Base-by-base conservation (phyloP, 495 filamentous ascomycete species). In the Penicillium alfredii region DNA sequence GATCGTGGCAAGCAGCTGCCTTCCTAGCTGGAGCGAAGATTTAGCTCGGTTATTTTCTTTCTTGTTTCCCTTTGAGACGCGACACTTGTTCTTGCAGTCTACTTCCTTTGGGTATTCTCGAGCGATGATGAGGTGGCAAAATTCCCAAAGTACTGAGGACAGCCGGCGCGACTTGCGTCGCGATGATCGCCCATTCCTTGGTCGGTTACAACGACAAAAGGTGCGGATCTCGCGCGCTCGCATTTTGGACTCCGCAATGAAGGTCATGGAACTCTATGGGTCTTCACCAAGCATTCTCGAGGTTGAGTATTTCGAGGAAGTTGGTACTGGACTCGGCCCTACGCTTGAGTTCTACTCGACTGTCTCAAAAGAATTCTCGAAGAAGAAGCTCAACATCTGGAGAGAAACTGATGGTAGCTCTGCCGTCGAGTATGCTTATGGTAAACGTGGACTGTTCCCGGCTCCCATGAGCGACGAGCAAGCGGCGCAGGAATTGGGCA, bases 181-280 rank as follows among this genome's bases (percentile, higher is more conserved):
- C 9, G 89, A 97, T 45, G 88, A 96, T 35, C 76, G 87, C 12
- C 85, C 88, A 11, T 93, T 90, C 73, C 73, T 97, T n/a, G 90
- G 92, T 6, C 76, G 90, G 24, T 72, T 96, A 6, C 92, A 96
- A 58, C 81, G 93, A 38, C 93, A 99, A 50, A 99, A 99, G 59
- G 92, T 99, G 13, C 84, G 93, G 16, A 97, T 99, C 38, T 93
- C 89, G 5, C 77, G 93, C 22, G 77, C 78, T 4, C 86, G 90
- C 38, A 95, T 99, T 33, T 71, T 99, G 3, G 93, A 99, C 51
- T 96, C 93, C 15, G 93, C 93, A 0, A 72, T 94, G 52, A 99
- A 97, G 57, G 93, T 99, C n/a, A 96, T 99, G 93, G 92, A 99
- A 45, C 78, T 97, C 4, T 99, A 99, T 56, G 93, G 93, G 1